phyloP scores from a whole-genome alignment of 2,329 filamentous ascomycete genomes.

The Phialemoniopsis sp. region DNA sequence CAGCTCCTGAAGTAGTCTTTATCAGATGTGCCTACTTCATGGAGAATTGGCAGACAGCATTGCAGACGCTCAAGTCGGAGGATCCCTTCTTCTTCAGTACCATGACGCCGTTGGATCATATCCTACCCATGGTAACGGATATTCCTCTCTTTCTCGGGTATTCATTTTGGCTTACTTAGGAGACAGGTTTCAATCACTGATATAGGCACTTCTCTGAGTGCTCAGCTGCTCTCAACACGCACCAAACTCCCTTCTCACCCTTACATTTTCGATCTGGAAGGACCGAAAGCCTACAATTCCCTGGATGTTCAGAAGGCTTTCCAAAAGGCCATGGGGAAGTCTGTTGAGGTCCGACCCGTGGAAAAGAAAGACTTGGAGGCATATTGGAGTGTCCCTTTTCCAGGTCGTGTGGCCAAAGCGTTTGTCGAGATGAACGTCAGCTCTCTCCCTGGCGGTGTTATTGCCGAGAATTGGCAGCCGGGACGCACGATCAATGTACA shows the following conservation, averaged over 20 bases:
- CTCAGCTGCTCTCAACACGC: conserved; percentile 7
- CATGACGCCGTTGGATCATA: conserved; percentile 24
- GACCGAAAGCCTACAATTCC: conserved; percentile 20
- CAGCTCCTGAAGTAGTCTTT: conserved; percentile 19
- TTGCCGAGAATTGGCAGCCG: conserved; percentile 4
- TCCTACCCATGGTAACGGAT: conserved; percentile 21
- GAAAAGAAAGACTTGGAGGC: conserved; percentile 7
- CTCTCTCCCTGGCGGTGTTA: conserved; percentile 10
- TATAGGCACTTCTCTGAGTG: conserved; percentile 7
- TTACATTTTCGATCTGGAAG: conserved; percentile 24
- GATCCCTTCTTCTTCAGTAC: conserved; percentile 26
- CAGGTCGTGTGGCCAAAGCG: conserved; percentile 6
- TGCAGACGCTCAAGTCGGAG: conserved; percentile 17
- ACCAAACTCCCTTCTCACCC: conserved; percentile 12
- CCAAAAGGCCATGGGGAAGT: conserved; percentile 15
- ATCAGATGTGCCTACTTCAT: conserved; percentile 30
- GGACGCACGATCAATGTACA: too few relatives aligned
- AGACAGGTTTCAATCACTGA: conserved; percentile 17
- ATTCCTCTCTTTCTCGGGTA: neutral
- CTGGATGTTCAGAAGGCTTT: conserved; percentile 21
- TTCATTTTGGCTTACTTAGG: conserved; percentile 2
- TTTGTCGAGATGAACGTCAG: conserved; percentile 12
- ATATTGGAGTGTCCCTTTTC: conserved; percentile 11
- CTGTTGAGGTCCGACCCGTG: conserved; percentile 17
- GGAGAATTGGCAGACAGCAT: conserved; percentile 28